Base-by-base conservation (phyloP, 352 stramenopile genomes). In the Globisporangium camurandrum region DNA sequence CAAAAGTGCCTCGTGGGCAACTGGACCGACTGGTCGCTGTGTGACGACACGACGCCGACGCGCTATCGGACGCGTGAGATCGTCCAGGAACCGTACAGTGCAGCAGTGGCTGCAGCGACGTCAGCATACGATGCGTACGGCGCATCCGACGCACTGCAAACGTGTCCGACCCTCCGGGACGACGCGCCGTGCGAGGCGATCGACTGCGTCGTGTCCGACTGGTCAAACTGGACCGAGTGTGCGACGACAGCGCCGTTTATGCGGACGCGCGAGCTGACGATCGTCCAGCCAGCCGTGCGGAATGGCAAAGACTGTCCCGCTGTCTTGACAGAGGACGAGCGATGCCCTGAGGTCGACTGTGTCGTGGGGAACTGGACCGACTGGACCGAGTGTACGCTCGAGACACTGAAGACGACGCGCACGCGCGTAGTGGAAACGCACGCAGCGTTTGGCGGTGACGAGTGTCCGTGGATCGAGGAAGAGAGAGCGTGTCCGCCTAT, bases 121-220 rank as follows among this genome's bases (percentile, higher is more conserved):
- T n/a, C n/a, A n/a, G n/a, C n/a, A n/a, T n/a, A n/a, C n/a, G n/a
- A n/a, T n/a, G 31, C 16, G 16, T 59, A 53, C 3, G 41, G 26
- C 12, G 22, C 36, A n/a, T 37, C 37, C 12, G 46, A 54, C 33
- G 40, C 26, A 0, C 12, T 26, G 3, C 28, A 54, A 24, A 37
- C 44, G 14, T 87, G 75, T 14, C 72, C 75, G 20, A 34, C 47
- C 0, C 43, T 84, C 3, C 48, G 51, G 1, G 73, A 86, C 14
- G 62, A 75, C n/a, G 42, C 49, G 12, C 48, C 66, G 3, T 86
- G 74, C 22, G 57, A 73, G 3, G 57, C 67, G 0, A 63, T 86
- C 19, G 57, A 86, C 44, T 88, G 76, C 41, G 62, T 62, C 0
- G 65, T 85, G 5, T 75, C 61, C 2, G 66, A 71, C 38, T 88